Conservation (phyloP, 2,329 filamentous ascomycete species). For the Cladosporium oxysporum region DNA sequence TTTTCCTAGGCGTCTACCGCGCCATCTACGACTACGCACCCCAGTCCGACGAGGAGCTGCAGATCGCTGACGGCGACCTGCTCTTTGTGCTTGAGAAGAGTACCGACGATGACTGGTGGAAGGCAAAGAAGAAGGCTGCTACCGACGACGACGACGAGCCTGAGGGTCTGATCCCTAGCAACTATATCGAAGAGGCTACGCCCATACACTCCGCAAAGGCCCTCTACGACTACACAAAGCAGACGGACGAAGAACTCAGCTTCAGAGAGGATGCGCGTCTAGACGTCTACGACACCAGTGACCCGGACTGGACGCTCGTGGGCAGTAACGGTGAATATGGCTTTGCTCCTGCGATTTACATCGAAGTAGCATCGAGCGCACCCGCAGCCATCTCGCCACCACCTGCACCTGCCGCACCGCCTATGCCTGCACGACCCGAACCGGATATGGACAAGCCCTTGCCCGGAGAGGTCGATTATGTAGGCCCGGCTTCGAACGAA, state of each 20-base stretch:
- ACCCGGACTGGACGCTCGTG: slow-evolving; percentile 95
- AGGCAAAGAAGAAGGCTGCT: slow-evolving; percentile 84
- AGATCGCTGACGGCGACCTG: slow-evolving; percentile 81
- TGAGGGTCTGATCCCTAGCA: slow-evolving; percentile 85
- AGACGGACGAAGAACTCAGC: slow-evolving; percentile 96
- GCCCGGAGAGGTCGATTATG: slow-evolving; percentile 44
- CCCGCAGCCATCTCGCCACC: slow-evolving; percentile 42
- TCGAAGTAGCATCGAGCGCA: slow-evolving; percentile 64
- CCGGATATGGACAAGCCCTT: slow-evolving; percentile 40
- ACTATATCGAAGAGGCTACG: slow-evolving; percentile 85
- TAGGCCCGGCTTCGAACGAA: slow-evolving; percentile 46
- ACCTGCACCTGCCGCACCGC: slow-evolving; percentile 34
- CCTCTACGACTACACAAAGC: slow-evolving; percentile 96
- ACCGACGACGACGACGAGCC: slow-evolving; percentile 88
- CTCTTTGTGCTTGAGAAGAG: slow-evolving; percentile 87
- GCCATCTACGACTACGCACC: slow-evolving; percentile 92
- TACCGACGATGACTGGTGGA: slow-evolving; percentile 82
- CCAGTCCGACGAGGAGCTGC: slow-evolving; percentile 81
- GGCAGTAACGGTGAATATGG: slow-evolving; percentile 83
- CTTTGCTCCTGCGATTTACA: slow-evolving; percentile 95
- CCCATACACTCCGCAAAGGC: slow-evolving; percentile 74
- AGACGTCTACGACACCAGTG: slow-evolving; percentile 83
- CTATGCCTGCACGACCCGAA: slow-evolving; percentile 43
- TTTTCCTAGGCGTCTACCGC: slow-evolving; percentile 86
- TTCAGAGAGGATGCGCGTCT: slow-evolving; percentile 86